Conservation (phyloP, 2,329 filamentous ascomycete genomes). For the Teratosphaeria gauchensis region DNA sequence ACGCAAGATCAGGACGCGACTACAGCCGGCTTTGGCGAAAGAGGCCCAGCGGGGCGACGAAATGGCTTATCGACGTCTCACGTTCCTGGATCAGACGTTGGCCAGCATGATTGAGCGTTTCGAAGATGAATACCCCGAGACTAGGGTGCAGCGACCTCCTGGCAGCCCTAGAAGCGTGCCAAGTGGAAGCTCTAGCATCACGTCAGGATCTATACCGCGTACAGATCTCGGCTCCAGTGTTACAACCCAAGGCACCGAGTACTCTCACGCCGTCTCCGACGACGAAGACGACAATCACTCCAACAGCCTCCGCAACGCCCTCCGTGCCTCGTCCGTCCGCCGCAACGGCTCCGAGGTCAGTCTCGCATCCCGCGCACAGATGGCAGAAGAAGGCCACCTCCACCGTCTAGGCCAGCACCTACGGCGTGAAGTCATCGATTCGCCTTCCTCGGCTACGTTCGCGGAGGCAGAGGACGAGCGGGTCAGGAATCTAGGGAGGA, state of each 20-base stretch:
- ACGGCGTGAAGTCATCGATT: conserved; percentile 52
- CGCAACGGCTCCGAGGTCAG: conserved; percentile 59
- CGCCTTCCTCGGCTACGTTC: conserved; percentile 21
- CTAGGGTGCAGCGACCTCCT: conserved; percentile 41
- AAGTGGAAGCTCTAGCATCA: not conserved
- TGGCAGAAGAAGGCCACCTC: conserved; percentile 60
- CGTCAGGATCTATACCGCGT: conserved; percentile 1
- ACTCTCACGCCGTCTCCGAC: conserved; percentile 17
- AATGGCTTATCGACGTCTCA: conserved; percentile 66
- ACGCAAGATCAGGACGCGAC: conserved; percentile 71
- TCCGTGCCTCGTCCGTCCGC: conserved; percentile 33
- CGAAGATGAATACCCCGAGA: conserved; percentile 92
- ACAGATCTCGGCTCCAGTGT: conserved; percentile 1
- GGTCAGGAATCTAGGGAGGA: conserved; percentile 30
- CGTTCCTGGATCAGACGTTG: conserved; percentile 81
- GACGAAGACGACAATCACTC: conserved; percentile 20
- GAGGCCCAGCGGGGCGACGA: conserved; percentile 64
- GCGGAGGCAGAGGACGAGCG: conserved; percentile 19
- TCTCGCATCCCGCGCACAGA: conserved; percentile 54
- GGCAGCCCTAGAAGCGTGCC: conserved; percentile 2
- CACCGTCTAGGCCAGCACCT: conserved; percentile 59
- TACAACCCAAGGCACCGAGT: conserved; percentile 7
- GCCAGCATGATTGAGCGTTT: conserved; percentile 90
- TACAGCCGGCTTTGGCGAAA: conserved; percentile 74
- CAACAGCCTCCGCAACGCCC: conserved; percentile 9